Evolutionary conservation across 306 rosid genomes (phyloP).

Genomic region (Sindora glabra): DNA sequence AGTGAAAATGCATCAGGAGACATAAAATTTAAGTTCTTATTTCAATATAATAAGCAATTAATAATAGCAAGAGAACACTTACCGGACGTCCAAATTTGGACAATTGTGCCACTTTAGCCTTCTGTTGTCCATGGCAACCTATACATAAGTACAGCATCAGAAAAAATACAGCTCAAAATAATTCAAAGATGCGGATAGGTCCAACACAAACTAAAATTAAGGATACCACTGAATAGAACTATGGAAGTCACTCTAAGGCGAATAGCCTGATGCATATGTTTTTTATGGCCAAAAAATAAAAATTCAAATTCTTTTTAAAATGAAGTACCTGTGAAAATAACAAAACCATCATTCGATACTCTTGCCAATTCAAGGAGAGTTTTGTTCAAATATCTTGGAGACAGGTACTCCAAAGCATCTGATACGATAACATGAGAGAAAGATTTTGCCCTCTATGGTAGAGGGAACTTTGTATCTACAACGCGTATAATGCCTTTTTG

Average conservation of each 20-base stretch:
- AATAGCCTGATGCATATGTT: too few relatives aligned
- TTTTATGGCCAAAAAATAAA: too few relatives aligned
- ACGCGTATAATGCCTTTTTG: constrained; percentile 68
- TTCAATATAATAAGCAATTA: not conserved
- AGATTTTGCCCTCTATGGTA: constrained; percentile 79
- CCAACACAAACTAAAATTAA: too few relatives aligned
- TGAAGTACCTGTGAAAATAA: constrained; percentile 64
- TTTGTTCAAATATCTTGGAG: constrained; percentile 78
- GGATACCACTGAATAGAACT: too few relatives aligned
- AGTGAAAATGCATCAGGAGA: constrained; percentile 1
- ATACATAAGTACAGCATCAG: constrained; percentile 13
- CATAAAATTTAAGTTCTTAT: not conserved
- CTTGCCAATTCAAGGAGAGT: constrained; percentile 85
- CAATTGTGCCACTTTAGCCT: constrained; percentile 63
- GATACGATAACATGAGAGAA: constrained; percentile 78
- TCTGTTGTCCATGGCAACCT: constrained; percentile 82
- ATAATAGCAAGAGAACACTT: constrained; percentile 25
- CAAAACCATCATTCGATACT: constrained; percentile 63
- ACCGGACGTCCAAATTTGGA: constrained; percentile 94
- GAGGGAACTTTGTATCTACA: constrained; percentile 75
- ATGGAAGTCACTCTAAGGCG: too few relatives aligned
- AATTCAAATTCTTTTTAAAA: not conserved
- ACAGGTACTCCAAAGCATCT: constrained; percentile 84
- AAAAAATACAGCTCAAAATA: too few relatives aligned
- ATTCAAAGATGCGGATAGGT: not conserved